Base-by-base conservation (phyloP, 495 filamentous ascomycete species). In the Pseudomonodictys pantanalensis region DNA sequence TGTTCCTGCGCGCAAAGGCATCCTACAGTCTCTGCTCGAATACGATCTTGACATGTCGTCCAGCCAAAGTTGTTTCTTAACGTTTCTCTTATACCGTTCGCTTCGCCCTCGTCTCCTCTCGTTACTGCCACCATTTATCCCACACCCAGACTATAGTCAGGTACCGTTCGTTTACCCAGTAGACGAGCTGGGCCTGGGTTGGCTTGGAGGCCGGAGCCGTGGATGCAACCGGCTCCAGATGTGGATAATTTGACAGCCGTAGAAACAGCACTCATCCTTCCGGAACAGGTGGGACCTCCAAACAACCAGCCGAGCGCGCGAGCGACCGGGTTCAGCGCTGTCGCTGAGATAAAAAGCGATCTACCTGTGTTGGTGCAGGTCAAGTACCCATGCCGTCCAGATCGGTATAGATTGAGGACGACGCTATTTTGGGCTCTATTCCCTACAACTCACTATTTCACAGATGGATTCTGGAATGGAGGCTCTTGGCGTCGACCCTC, bases 41-140 rank as follows among this genome's bases (percentile, higher is more conserved):
- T 38, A 29, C 45, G 29, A 45, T 3, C 12, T n/a, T 24, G 48
- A 53, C 39, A 38, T 18, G 51, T 56, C 51, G 58, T 56, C 22
- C 22, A 46, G 20, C 7, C 6, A 55, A 44, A n/a, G 22, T 39
- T 54, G 58, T 56, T 62, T 55, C 58, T 47, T 52, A 59, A 49
- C 23, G 58, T 55, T 55, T 50, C 9, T 30, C 24, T 50, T 62
- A 62, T 42, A 11, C 50, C 57, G n/a, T n/a, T 60, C 49, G 57
- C 48, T 60, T 60, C 57, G n/a, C n/a, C n/a, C 41, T 51, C 43
- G 26, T 35, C 38, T 41, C 23, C 50, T 7, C 52, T 44, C 42
- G 38, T 20, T 55, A 28, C 32, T 26, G 51, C 42, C 24, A 46
- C 48, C 51, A 48, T 62, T 62, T 62, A 55, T 29, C 58, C 58